Evolutionary conservation across 2,329 filamentous ascomycete genomes (phyloP).

Genomic region (Graphiopsis chlorocephala): DNA sequence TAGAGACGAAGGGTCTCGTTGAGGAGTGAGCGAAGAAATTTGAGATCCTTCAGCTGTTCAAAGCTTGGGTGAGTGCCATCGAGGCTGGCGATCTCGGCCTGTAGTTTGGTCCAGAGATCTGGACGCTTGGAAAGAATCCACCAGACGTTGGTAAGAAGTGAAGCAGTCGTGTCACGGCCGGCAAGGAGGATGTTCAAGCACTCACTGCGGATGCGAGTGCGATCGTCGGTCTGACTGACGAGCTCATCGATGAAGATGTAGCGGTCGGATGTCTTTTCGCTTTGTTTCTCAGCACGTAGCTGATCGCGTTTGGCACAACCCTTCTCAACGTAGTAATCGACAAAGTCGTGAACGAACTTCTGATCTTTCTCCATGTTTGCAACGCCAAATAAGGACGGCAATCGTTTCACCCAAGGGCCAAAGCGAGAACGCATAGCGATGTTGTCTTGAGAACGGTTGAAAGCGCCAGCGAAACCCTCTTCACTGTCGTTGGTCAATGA

Average conservation of each 20-base stretch:
- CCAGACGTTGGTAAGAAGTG: slow-evolving; percentile 48
- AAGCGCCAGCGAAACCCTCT: slow-evolving; percentile 35
- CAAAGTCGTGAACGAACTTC: slow-evolving; percentile 45
- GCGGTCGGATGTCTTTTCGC: slow-evolving; percentile 32
- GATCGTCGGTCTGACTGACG: slow-evolving; percentile 46
- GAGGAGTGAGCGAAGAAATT: slow-evolving; percentile 57
- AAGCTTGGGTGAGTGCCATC: slow-evolving; percentile 41
- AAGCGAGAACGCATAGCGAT: slow-evolving; percentile 28
- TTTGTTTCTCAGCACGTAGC: slow-evolving; percentile 29
- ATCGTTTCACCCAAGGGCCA: slow-evolving; percentile 23
- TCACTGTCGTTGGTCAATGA: slow-evolving; percentile 26
- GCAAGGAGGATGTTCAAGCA: slow-evolving; percentile 53
- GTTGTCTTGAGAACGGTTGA: slow-evolving; percentile 31
- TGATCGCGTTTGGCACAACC: slow-evolving; percentile 38
- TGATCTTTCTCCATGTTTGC: slow-evolving; percentile 32
- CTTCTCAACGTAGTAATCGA: slow-evolving; percentile 49
- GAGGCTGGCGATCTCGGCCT: slow-evolving; percentile 30
- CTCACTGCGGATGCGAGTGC: slow-evolving; percentile 47
- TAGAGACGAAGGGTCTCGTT: slow-evolving; percentile 78
- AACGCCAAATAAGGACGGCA: slow-evolving; percentile 16
- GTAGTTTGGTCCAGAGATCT: slow-evolving; percentile 31
- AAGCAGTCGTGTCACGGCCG: slow-evolving; percentile 55
- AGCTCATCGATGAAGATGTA: slow-evolving; percentile 53
- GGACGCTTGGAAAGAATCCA: slow-evolving; percentile 33
- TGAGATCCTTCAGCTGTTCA: slow-evolving; percentile 35